These are phyloP conservation scores for Malus fusca DNA, from an alignment of 306 rosid species.

Conservation along the genomic window DNA sequence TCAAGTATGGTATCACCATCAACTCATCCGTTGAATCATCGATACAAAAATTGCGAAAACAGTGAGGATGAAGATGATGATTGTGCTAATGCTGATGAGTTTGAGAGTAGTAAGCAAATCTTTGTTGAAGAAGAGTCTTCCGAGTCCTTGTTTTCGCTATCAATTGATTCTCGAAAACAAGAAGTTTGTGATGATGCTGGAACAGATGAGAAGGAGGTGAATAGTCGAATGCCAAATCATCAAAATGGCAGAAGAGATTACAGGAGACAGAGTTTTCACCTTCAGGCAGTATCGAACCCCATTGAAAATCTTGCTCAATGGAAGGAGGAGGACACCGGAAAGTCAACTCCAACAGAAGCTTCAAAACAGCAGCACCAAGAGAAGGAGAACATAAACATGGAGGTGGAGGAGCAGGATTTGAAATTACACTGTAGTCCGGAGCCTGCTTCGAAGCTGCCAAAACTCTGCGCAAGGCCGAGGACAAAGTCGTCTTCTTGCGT, in stretches of 20 bases:
- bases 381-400: constrained; percentile 50
- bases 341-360: background rate
- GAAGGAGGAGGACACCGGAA: constrained; percentile 33
- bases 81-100: background rate
- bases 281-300: constrained; percentile 38
- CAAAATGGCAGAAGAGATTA: background rate
- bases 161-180: constrained; percentile 38
- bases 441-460: constrained; percentile 31
- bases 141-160: constrained; percentile 70
- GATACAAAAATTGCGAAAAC: constrained; percentile 19
- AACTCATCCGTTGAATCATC: constrained; percentile 3
- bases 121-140: constrained; percentile 47
- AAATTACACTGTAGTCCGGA: constrained; percentile 20
- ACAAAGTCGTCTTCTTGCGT: constrained; percentile 23
- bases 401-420: constrained; percentile 9
- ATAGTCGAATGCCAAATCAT: constrained; percentile 30
- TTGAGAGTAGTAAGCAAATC: background rate
- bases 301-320: constrained; percentile 46
- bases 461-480: constrained; percentile 10
- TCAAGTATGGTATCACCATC: background rate
- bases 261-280: constrained; percentile 3
- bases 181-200: constrained; percentile 30
- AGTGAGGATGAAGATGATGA: constrained; percentile 20
- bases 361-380: constrained; percentile 16
- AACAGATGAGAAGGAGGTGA: constrained; percentile 49